Conservation (phyloP, 177 flowering plant genomes). For the Vitis hybrid region DNA sequence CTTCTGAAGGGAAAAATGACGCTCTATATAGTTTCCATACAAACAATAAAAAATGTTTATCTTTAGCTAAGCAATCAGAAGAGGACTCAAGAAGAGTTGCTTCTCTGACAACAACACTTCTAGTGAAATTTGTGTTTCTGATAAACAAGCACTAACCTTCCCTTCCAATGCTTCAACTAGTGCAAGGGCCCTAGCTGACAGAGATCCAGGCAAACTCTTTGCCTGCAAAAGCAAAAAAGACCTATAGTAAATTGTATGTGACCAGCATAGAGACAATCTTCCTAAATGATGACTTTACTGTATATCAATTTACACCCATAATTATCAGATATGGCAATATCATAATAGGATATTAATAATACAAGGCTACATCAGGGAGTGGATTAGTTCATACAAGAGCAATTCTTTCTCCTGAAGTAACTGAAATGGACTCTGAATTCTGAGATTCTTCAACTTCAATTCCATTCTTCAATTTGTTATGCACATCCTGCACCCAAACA, state of each 20-base stretch:
- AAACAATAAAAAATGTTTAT: neutral
- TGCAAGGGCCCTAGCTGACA: slow-evolving; percentile 63
- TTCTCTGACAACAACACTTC: no score
- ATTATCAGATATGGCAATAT: neutral
- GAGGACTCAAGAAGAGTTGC: no score
- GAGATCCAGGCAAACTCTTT: slow-evolving; percentile 68
- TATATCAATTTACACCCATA: neutral
- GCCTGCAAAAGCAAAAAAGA: slow-evolving; percentile 44
- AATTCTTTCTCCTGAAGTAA: slow-evolving; percentile 64
- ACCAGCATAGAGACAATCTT: neutral
- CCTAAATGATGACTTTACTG: neutral
- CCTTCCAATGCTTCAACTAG: slow-evolving; percentile 88
- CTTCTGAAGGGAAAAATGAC: no score
- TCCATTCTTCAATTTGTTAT: slow-evolving; percentile 86
- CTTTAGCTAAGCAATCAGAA: no score
- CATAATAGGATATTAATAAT: slow-evolving; percentile 1
- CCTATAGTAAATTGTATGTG: neutral
- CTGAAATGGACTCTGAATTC: slow-evolving; percentile 43
- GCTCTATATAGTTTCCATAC: no score
- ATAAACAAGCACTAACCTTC: slow-evolving; percentile 51
- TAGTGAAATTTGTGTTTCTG: neutral
- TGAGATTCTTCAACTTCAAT: slow-evolving; percentile 62
- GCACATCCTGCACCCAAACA: slow-evolving; percentile 53
- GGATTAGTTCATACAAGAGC: slow-evolving; percentile 55
- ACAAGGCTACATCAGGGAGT: neutral